Conservation (phyloP, 257 asterid species). For the Handroanthus guayacan region DNA sequence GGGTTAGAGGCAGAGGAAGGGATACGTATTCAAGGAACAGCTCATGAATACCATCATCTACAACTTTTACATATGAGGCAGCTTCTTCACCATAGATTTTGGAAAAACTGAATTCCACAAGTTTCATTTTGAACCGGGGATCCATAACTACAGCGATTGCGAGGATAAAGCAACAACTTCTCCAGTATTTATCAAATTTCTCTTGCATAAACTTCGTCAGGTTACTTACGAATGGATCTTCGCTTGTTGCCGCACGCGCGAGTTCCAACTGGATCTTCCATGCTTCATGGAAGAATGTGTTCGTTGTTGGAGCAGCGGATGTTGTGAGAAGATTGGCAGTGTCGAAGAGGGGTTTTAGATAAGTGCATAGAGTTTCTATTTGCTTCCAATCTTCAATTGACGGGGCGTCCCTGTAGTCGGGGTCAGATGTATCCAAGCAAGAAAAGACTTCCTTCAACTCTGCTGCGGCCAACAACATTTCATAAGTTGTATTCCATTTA, state of each 20-base stretch:
- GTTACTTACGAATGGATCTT: constrained; percentile 64
- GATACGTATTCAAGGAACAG: constrained; percentile 78
- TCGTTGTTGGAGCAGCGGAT: constrained; percentile 67
- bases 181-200: constrained; percentile 85
- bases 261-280: constrained; percentile 95
- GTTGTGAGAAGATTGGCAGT: constrained; percentile 72
- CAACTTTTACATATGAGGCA: constrained; percentile 59
- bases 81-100: constrained; percentile 84
- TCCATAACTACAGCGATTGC: constrained; percentile 96
- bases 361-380: constrained; percentile 68
- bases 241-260: constrained; percentile 71
- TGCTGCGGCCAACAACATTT: constrained; percentile 80
- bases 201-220: constrained; percentile 79
- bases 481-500: constrained; percentile 92
- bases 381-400: constrained; percentile 77
- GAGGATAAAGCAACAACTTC: constrained; percentile 71
- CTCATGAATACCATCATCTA: constrained; percentile 90
- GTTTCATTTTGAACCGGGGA: constrained; percentile 95
- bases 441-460: constrained; percentile 91
- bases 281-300: constrained; percentile 89
- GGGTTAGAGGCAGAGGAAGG: constrained; percentile 69
- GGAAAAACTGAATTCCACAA: constrained; percentile 85
- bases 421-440: constrained; percentile 81
- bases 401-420: constrained; percentile 73
- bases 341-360: constrained; percentile 76